phyloP scores from a whole-genome alignment of 2,329 filamentous ascomycete species.

The Verticillium nonalfalfae region DNA sequence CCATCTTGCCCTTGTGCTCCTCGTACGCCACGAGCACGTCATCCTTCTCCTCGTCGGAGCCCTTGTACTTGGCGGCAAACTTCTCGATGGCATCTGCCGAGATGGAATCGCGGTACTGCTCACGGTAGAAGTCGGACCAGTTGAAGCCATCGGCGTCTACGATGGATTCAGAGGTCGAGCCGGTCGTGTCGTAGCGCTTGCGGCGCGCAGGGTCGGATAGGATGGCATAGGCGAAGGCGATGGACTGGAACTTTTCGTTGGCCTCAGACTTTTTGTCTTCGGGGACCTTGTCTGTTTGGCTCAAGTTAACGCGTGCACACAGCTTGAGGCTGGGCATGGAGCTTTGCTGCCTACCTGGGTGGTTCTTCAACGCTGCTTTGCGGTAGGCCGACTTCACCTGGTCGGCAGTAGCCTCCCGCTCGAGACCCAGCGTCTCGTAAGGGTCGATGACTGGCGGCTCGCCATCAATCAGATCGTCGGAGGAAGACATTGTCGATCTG shows the following conservation, averaged over 20 bases:
- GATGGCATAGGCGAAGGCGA: slow-evolving; percentile 91
- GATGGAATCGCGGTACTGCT: slow-evolving; percentile 74
- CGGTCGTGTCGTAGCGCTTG: slow-evolving; percentile 82
- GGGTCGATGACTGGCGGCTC: slow-evolving; percentile 64
- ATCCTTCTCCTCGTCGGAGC: slow-evolving; percentile 74
- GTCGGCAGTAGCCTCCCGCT: slow-evolving; percentile 63
- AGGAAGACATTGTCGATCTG: slow-evolving; percentile 6
- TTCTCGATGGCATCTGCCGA: slow-evolving; percentile 67
- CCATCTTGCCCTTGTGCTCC: slow-evolving; percentile 67
- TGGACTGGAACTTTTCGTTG: slow-evolving; percentile 76
- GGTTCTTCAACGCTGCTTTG: slow-evolving; percentile 80
- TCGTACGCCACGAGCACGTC: slow-evolving; percentile 76
- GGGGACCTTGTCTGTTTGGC: slow-evolving; percentile 63
- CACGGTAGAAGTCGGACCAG: slow-evolving; percentile 85
- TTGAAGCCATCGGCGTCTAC: slow-evolving; percentile 75
- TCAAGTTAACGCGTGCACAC: not conserved
- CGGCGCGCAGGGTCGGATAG: slow-evolving; percentile 78
- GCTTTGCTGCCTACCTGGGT: slow-evolving; percentile 56
- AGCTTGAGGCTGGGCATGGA: not conserved
- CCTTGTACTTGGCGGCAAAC: slow-evolving; percentile 74
- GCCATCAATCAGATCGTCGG: slow-evolving; percentile 46
- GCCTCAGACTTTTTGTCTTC: slow-evolving; percentile 63
- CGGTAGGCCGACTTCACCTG: slow-evolving; percentile 89
- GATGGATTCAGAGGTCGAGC: slow-evolving; percentile 79
- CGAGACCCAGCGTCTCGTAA: slow-evolving; percentile 72